Evolutionary conservation across 768 basidiomycete species (phyloP).

Genomic region (Leccinellum albellum): DNA sequence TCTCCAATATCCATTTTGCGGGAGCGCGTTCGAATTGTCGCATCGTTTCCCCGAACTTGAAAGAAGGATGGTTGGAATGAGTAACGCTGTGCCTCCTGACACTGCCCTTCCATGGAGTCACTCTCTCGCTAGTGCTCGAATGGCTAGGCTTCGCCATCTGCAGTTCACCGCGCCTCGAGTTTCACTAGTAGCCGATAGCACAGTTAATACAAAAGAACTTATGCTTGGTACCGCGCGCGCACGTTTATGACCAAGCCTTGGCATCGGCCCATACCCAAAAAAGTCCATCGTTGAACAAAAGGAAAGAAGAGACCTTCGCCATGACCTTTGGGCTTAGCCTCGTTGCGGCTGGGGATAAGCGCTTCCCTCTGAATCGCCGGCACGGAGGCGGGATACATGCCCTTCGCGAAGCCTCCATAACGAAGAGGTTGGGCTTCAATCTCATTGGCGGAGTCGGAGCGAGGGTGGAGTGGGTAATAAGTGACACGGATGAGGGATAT

Average conservation of each 20-base stretch:
- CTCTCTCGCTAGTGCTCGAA: not conserved
- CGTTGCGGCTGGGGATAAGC: slow-evolving; percentile 11
- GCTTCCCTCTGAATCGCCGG: slow-evolving; percentile 11
- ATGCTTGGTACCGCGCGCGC: not conserved
- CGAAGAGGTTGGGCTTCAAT: slow-evolving; percentile 13
- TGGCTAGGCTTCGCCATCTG: not conserved
- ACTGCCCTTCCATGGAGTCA: not conserved
- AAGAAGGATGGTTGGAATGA: not conserved
- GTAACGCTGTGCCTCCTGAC: not conserved
- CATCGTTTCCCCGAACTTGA: not conserved
- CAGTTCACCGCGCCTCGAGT: slow-evolving; percentile 3
- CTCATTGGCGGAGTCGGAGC: slow-evolving; percentile 22
- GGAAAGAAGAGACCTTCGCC: not conserved
- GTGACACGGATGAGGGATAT: not conserved
- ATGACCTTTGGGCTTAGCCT: not conserved
- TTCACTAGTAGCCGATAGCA: not conserved
- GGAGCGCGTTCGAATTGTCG: not conserved
- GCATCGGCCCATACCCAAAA: not conserved
- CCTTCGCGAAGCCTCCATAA: slow-evolving; percentile 11
- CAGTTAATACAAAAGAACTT: not conserved
- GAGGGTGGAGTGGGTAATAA: slow-evolving; percentile 10
- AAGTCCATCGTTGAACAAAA: not conserved
- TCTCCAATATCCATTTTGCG: not conserved
- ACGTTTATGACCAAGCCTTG: not conserved
- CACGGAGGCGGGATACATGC: not conserved